phyloP scores from a whole-genome alignment of 768 basidiomycete species.

The Leccinum sublutescens region DNA sequence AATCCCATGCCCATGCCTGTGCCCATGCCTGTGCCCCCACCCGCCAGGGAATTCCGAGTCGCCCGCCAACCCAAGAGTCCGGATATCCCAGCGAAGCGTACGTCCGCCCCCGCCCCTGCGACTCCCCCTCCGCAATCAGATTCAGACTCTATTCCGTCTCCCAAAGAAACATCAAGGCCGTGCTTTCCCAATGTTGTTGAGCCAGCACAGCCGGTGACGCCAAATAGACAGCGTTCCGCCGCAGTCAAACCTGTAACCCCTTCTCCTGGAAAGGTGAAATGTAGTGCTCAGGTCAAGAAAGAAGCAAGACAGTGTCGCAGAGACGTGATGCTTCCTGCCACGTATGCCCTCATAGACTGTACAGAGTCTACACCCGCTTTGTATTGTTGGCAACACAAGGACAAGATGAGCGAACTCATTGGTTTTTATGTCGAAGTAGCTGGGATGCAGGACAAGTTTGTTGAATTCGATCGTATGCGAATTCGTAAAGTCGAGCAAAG shows the following conservation, averaged over 20 bases:
- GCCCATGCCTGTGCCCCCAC: conserved; percentile 38
- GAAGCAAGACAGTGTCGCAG: conserved; percentile 48
- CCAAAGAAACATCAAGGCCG: conserved; percentile 1
- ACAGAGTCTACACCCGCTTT: conserved; percentile 24
- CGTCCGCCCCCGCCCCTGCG: conserved; percentile 19
- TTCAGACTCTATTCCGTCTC: conserved; percentile 30
- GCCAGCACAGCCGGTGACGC: conserved; percentile 10
- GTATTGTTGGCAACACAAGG: conserved; percentile 63
- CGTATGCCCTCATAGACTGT: conserved; percentile 24
- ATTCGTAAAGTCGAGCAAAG: background rate
- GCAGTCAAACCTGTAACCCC: conserved; percentile 20
- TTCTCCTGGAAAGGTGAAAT: conserved; percentile 40
- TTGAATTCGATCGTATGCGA: conserved; percentile 55
- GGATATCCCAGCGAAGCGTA: conserved; percentile 12
- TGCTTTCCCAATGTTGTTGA: conserved; percentile 13
- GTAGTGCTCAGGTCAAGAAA: conserved; percentile 63
- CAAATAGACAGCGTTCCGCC: conserved; percentile 20
- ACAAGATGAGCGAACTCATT: too few species aligned
- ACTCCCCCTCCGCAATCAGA: conserved; percentile 31
- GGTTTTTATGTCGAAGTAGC: conserved; percentile 51
- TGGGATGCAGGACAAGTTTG: conserved; percentile 40
- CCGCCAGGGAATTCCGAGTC: conserved; percentile 13
- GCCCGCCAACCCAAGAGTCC: conserved; percentile 19
- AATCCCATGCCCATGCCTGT: conserved; percentile 16
- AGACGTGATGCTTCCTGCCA: conserved; percentile 45